phyloP scores from a whole-genome alignment of 106 monocot species.

The Ottelia alismoides region DNA sequence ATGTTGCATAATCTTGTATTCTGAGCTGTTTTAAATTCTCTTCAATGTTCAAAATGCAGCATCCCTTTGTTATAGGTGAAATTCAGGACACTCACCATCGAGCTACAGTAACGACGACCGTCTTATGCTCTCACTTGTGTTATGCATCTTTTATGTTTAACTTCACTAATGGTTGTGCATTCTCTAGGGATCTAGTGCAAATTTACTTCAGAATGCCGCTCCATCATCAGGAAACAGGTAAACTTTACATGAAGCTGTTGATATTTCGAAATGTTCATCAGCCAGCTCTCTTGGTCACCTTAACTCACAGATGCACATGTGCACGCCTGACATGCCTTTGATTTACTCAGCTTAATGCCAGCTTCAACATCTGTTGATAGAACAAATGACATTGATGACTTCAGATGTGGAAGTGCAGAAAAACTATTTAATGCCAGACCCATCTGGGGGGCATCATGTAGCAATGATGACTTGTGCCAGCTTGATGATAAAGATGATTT shows the following conservation, averaged over 20 bases:
- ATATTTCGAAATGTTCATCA: background rate
- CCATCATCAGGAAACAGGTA: background rate
- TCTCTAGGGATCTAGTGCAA: background rate
- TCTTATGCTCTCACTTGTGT: background rate
- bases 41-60: constrained; percentile 18
- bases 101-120: background rate
- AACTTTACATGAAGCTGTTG: background rate
- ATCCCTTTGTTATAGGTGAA: constrained; percentile 53
- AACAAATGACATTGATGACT: background rate
- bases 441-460: constrained; percentile 35
- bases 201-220: too few species aligned
- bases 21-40: background rate
- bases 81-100: constrained; percentile 14
- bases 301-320: background rate
- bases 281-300: background rate
- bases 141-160: background rate
- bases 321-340: too few species aligned
- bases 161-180: background rate
- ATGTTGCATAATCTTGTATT: background rate
- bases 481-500: constrained; percentile 35
- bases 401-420: constrained; percentile 13
- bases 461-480: constrained; percentile 43
- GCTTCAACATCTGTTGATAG: background rate
- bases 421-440: constrained; percentile 21
- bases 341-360: background rate